Conservation (phyloP, 805 yeast species). For the Sugiyamaella chiloensis region DNA sequence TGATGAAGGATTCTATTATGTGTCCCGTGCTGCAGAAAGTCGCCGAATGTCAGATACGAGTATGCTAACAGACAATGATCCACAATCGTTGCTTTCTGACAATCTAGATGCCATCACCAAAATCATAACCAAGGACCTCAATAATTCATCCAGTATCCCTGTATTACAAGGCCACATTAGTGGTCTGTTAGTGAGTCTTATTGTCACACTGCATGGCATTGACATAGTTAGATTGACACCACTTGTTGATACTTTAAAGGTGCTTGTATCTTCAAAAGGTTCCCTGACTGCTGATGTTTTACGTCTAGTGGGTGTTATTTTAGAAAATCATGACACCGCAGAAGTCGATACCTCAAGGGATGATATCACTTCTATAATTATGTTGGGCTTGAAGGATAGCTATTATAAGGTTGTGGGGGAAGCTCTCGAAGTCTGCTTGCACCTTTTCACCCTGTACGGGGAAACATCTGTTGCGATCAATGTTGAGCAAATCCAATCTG, state of each 20-base stretch:
- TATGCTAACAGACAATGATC: conserved; percentile 27
- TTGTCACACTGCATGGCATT: conserved; percentile 11
- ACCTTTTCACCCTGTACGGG: conserved; percentile 11
- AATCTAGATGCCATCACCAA: conserved; percentile 12
- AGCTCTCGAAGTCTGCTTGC: conserved; percentile 35
- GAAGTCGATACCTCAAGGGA: conserved; percentile 8
- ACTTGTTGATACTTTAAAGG: conserved; percentile 9
- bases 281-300: conserved; percentile 18
- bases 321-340: conserved; percentile 9
- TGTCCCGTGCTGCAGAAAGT: conserved; percentile 16
- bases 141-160: conserved; percentile 9
- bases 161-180: conserved; percentile 11
- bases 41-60: conserved; percentile 29
- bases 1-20: conserved; percentile 41
- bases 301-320: conserved; percentile 15
- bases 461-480: not conserved
- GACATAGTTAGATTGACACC: conserved; percentile 8
- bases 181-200: conserved; percentile 11
- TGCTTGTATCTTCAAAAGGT: conserved; percentile 11
- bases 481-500: conserved; percentile 21
- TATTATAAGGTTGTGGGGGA: conserved; percentile 37
- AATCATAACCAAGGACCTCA: conserved; percentile 13
- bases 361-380: conserved; percentile 29
- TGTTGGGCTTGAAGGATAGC: conserved; percentile 34
- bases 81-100: conserved; percentile 15